phyloP scores from a whole-genome alignment of 2,329 filamentous ascomycete genomes.

The Bipolaris zeicola region DNA sequence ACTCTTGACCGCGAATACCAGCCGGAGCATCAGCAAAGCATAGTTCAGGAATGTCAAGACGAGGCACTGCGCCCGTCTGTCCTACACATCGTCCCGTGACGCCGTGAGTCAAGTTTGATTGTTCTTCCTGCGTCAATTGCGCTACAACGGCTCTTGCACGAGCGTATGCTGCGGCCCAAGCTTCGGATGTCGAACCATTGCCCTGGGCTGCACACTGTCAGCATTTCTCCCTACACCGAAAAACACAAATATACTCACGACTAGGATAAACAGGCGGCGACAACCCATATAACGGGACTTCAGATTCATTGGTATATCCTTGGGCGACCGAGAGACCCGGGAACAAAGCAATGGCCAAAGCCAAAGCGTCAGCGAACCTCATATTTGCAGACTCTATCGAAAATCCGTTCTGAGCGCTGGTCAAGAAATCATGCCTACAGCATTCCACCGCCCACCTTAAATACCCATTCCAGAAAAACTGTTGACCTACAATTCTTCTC shows the following conservation, averaged over 20 bases:
- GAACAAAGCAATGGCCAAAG: slow-evolving; percentile 15
- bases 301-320: slow-evolving; percentile 35
- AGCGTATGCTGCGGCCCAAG: slow-evolving; percentile 37
- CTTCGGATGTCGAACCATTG: slow-evolving; percentile 29
- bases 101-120: slow-evolving; percentile 50
- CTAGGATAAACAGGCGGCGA: slow-evolving; percentile 41
- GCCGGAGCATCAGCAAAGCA: slow-evolving; percentile 49
- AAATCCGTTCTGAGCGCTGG: background rate
- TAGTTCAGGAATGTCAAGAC: slow-evolving; percentile 46
- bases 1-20: slow-evolving; percentile 41
- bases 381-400: slow-evolving; percentile 8
- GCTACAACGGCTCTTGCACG: slow-evolving; percentile 49
- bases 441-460: background rate
- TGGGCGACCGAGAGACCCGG: slow-evolving; percentile 17
- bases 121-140: slow-evolving; percentile 51
- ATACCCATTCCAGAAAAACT: too few species aligned
- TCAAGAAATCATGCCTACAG: background rate
- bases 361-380: slow-evolving; percentile 8
- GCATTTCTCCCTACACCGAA: background rate
- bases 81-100: slow-evolving; percentile 42
- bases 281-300: slow-evolving; percentile 36
- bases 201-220: slow-evolving; percentile 26
- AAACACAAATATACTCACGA: slow-evolving; percentile 21
- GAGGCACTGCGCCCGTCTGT: slow-evolving; percentile 44
- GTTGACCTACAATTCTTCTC: too few species aligned